Base-by-base conservation (phyloP, 2,329 filamentous ascomycete species). In the Arthrobotrys pseudoclavata region DNA sequence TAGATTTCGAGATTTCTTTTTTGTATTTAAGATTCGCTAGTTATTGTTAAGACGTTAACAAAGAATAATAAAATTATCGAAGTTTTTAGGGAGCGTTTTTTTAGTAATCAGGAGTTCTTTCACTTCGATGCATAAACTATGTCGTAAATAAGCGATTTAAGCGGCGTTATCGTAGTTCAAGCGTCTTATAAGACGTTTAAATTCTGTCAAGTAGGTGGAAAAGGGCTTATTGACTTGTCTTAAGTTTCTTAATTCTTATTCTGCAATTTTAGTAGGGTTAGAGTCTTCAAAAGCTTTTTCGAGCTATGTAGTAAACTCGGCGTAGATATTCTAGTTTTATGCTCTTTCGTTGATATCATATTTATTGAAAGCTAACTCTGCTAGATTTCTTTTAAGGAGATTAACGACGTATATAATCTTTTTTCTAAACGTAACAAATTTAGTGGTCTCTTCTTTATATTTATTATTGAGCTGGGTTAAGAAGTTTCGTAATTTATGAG, bases 141-240 rank as follows among this genome's bases (percentile, higher is more conserved):
- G 10, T 24, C 20, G 20, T 52, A 52, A n/a, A 26, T 52, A 52
- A 29, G 20, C 10, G 15, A 52, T 52, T 37, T 40, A 40, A 37
- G 15, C 29, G 37, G 10, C 18, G 37, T 57, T 24, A 57, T 57
- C n/a, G 26, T 57, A 57, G 26, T 57, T 57, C 15, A 57, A 22
- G 15, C 18, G 20, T 57, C 13, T 15, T 40, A 57, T 57, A 9
- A 57, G n/a, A 10, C 9, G 13, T 57, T 9, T 57, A 22, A 57
- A 57, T 24, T 57, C 13, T 20, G 10, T 57, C 2, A 57, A n/a
- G n/a, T 57, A n/a, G n/a, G n/a, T n/a, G n/a, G n/a, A n/a, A n/a
- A 57, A 57, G 3, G 13, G 13, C 37, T 40, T 57, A 24, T 57
- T 57, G 20, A 15, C n/a, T 37, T 57, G n/a, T 57, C 9, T 34